A percentile compares a stretch with the other conserved stretches of the same genome.
phyloP scores from a whole-genome alignment of 768 basidiomycete genomes.

The Pleurotus pulmonarius region DNA sequence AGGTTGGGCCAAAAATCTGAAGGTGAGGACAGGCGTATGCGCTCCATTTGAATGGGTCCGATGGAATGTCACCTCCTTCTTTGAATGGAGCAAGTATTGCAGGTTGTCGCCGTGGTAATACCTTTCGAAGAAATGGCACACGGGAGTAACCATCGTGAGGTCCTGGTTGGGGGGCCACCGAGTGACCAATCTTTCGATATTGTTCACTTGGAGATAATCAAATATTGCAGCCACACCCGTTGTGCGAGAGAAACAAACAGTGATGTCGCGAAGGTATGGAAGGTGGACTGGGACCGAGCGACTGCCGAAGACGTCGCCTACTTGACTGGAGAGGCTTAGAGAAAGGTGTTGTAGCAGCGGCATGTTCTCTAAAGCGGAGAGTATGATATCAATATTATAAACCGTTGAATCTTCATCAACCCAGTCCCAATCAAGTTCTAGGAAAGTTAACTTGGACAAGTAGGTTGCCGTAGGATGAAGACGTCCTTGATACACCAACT shows the following conservation, averaged over 20 bases:
- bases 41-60: neutral
- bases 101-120: neutral
- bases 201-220: neutral
- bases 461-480: neutral
- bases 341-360: neutral
- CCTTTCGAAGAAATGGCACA: neutral
- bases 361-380: neutral
- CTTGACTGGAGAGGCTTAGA: neutral
- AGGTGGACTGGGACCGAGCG: neutral
- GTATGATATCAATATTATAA: neutral
- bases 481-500: no score
- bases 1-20: neutral
- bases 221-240: neutral
- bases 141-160: no score
- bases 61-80: neutral
- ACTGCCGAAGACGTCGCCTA: neutral
- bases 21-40: neutral
- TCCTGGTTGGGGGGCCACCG: neutral
- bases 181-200: neutral
- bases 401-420: no score
- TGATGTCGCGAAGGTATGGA: neutral
- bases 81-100: neutral
- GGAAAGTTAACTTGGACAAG: no score
- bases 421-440: no score
- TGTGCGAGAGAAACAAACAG: neutral